Percentiles rank a stretch among this genome's conserved stretches.
phyloP scores from a whole-genome alignment of 2,329 filamentous ascomycete genomes.

The Aspergillus arachidicola region DNA sequence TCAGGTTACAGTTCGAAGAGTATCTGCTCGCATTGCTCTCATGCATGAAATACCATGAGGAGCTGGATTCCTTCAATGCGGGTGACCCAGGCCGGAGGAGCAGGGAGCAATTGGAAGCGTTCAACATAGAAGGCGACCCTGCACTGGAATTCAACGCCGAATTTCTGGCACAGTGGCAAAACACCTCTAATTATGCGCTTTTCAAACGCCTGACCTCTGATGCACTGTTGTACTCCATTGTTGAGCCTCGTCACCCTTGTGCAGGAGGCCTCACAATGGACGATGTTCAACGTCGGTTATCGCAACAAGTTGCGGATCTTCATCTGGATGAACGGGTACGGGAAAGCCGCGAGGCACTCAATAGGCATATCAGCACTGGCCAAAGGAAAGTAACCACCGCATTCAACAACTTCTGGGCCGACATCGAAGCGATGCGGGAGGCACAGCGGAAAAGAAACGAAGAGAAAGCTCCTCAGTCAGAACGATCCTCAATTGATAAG shows the following conservation, averaged over 20 bases:
- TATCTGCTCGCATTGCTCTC: constrained; percentile 89
- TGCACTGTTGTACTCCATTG: constrained; percentile 88
- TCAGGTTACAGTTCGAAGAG: constrained; percentile 94
- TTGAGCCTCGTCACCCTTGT: constrained; percentile 89
- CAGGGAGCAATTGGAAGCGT: constrained; percentile 56
- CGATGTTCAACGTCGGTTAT: constrained; percentile 85
- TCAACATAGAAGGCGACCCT: constrained; percentile 77
- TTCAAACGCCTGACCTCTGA: constrained; percentile 77
- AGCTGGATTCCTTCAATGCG: constrained; percentile 54
- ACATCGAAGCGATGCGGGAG: constrained; percentile 81
- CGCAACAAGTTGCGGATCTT: constrained; percentile 89
- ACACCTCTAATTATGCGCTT: constrained; percentile 87
- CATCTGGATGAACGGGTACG: constrained; percentile 90
- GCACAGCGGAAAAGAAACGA: constrained; percentile 62
- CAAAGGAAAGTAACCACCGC: constrained; percentile 84
- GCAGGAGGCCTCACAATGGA: constrained; percentile 91
- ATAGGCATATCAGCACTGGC: constrained; percentile 85
- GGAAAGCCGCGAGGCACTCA: constrained; percentile 79
- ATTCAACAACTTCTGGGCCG: constrained; percentile 85
- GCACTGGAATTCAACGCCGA: constrained; percentile 79
- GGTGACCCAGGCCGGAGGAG: constrained; percentile 45
- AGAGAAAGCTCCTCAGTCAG: constrained; percentile 34
- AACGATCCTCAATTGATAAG: constrained; percentile 34
- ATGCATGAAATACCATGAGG: constrained; percentile 84
- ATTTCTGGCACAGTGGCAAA: constrained; percentile 84